Percentiles rank a stretch among this genome's conserved stretches.
Evolutionary conservation across 345 rosid species (phyloP).

Genomic region (Hibiscus syriacus): DNA sequence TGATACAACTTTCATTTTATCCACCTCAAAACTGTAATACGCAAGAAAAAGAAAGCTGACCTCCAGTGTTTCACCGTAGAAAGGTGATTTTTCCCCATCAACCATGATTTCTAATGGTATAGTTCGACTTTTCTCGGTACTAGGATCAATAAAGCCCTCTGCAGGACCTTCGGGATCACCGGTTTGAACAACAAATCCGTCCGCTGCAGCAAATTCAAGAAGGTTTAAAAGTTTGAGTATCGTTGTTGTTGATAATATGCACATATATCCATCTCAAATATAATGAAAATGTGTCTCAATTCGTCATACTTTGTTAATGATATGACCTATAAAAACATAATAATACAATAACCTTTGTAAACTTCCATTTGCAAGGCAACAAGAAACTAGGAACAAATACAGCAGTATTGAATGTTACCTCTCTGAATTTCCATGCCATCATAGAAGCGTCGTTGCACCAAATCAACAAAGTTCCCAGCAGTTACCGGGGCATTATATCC

Average conservation of each 20-base stretch:
- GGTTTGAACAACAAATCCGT: conserved; percentile 97
- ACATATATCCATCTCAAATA: not conserved
- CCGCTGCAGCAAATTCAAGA: conserved; percentile 49
- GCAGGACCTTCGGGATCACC: conserved; percentile 99
- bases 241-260: not conserved
- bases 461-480: conserved; percentile 91
- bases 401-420: conserved; percentile 35
- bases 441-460: conserved; percentile 87
- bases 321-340: not conserved
- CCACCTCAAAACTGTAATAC: no score
- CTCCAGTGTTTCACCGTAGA: conserved; percentile 79
- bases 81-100: conserved; percentile 65
- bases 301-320: not conserved
- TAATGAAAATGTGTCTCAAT: not conserved
- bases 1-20: no score
- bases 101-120: conserved; percentile 88
- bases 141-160: conserved; percentile 91
- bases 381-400: not conserved
- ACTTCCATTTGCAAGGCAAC: not conserved
- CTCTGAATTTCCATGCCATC: conserved; percentile 99
- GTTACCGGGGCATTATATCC: conserved; percentile 97
- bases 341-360: not conserved
- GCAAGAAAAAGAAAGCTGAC: conserved; percentile 26
- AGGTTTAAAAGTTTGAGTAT: not conserved
- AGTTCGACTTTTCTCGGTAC: conserved; percentile 83